Percentiles rank a stretch among this genome's conserved stretches.
phyloP scores from a whole-genome alignment of 352 stramenopile genomes.

The Globisporangium orthogonon region DNA sequence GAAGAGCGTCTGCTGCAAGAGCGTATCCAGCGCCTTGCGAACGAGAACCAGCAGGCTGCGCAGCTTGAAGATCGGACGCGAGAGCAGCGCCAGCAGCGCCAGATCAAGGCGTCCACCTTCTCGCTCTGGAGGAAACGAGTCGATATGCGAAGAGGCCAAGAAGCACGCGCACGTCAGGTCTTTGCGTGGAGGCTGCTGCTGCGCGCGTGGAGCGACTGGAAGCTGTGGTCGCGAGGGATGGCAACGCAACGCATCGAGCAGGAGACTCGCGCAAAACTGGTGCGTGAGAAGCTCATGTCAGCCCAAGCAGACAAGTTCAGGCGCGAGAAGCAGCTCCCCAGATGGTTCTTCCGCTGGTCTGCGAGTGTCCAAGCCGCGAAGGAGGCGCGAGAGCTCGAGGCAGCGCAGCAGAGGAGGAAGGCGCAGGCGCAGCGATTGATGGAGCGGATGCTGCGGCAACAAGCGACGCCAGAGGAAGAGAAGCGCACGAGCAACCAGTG shows the following conservation, averaged over 20 bases:
- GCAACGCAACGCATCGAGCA: constrained; percentile 11
- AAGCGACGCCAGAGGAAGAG: not conserved
- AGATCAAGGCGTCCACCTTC: constrained; percentile 1
- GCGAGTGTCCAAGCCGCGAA: constrained; percentile 16
- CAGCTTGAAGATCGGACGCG: constrained; percentile 1
- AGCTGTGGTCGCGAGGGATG: not conserved
- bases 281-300: constrained; percentile 15
- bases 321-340: constrained; percentile 25
- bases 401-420: constrained; percentile 20
- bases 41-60: constrained; percentile 11
- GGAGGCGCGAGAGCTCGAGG: constrained; percentile 19
- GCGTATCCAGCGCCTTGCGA: constrained; percentile 24
- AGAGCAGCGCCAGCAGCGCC: not conserved
- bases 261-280: constrained; percentile 7
- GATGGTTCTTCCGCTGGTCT: constrained; percentile 52
- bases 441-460: constrained; percentile 26
- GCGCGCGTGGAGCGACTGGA: constrained; percentile 18
- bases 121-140: constrained; percentile 2
- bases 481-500: no score
- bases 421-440: constrained; percentile 32
- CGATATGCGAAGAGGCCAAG: not conserved
- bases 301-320: constrained; percentile 25
- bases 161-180: not conserved
- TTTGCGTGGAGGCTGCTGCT: constrained; percentile 21
- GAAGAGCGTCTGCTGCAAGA: constrained; percentile 26